Conservation (phyloP, 306 rosid species). For the Vigna mungo region DNA sequence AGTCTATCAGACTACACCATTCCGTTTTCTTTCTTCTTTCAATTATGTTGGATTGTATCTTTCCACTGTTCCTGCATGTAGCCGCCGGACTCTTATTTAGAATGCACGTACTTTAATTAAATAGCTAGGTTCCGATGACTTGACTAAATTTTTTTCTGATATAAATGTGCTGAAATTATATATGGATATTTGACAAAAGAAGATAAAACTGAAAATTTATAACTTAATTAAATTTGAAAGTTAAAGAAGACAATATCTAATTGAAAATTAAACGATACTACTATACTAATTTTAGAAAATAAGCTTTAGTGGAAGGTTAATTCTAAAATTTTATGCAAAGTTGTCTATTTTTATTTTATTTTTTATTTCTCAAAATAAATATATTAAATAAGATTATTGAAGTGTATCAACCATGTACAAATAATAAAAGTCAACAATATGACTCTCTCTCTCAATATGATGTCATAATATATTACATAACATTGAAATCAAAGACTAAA, state of each 20-base stretch:
- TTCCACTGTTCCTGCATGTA: not conserved
- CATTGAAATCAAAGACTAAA: too few species aligned
- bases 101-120: not conserved
- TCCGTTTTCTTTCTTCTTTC: not conserved
- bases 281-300: too few species aligned
- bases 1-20: not conserved
- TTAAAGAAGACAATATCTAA: not conserved
- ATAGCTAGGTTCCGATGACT: not conserved
- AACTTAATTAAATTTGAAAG: not conserved
- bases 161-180: not conserved
- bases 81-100: not conserved
- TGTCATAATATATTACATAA: too few species aligned
- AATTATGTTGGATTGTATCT: not conserved
- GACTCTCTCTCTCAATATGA: too few species aligned
- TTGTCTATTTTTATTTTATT: too few species aligned
- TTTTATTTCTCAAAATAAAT: too few species aligned
- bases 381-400: too few species aligned
- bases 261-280: too few species aligned
- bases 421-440: too few species aligned
- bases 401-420: too few species aligned
- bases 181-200: not conserved
- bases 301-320: too few species aligned
- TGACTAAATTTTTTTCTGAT: not conserved
- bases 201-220: not conserved
- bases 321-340: too few species aligned